Base-by-base conservation (phyloP, 139 green algal species). In the Closterium sp. region DNA sequence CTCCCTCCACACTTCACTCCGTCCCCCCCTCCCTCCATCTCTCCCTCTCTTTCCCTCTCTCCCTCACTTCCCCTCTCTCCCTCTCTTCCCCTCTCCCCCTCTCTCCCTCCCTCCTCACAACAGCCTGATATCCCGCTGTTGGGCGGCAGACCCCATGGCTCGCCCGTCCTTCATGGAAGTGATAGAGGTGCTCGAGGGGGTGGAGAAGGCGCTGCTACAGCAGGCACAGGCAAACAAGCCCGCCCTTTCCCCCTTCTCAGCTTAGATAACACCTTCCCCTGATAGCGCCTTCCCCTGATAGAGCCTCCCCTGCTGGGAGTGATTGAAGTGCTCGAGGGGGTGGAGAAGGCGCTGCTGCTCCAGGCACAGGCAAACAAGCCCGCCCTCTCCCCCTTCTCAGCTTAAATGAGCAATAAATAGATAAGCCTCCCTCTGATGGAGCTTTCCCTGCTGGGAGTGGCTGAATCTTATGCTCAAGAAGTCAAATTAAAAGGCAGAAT, bases 141-240 rank as follows among this genome's bases (percentile, higher is more conserved):
- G 85, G 85, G 85, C 85, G 28, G 21, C 28, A 24, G 85, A 31
- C 28, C 85, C 85, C n/a, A 87, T 87, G 85, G 2, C n/a, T 2
- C 85, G 85, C 28, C 85, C 85, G 28, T 87, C 28, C 22, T 87
- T 87, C 85, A 87, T 87, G 85, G 85, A 87, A 24, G 85, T 87
- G 85, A 87, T 87, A 1, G 85, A 87, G 85, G 28, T 30, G 85
- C 85, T 87, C 28, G 85, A 87, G 85, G 85, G 28, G 28, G 85
- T 87, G 21, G 85, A 87, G 85, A 30, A 31, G 85, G 28, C n/a
- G n/a, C 85, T 87, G 0, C 85, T 87, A 27, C 85, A 27, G 62
- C 62, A 79, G 62, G 62, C 62, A 4, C 62, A 79, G 62, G 3
- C 62, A 79, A 79, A 79, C 62, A 79, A 79, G 62, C 62, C 62